phyloP scores from a whole-genome alignment of 306 rosid species.

The Gynostemma pentaphyllum region DNA sequence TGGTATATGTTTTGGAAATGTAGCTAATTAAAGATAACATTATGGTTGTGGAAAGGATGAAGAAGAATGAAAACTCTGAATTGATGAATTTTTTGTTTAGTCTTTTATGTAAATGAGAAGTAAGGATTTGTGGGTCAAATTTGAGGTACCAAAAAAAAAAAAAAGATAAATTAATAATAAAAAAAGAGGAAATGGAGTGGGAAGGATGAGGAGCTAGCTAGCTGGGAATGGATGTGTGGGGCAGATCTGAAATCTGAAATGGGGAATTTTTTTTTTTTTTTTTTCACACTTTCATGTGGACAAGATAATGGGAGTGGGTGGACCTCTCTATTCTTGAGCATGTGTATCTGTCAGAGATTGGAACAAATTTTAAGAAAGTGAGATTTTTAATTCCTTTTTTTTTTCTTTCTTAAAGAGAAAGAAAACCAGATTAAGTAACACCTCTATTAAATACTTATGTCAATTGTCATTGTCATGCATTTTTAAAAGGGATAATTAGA shows the following conservation, averaged over 20 bases:
- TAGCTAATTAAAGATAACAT: background rate
- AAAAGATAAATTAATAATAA: background rate
- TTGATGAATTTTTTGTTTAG: constrained; percentile 2
- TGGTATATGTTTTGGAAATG: background rate
- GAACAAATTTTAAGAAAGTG: constrained; percentile 7
- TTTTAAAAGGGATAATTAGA: too few relatives aligned
- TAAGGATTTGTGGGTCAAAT: too few relatives aligned
- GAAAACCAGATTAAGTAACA: too few relatives aligned
- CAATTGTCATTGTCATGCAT: too few relatives aligned
- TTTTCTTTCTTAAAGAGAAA: too few relatives aligned
- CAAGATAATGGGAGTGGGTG: background rate
- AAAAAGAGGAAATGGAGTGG: background rate
- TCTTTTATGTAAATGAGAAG: background rate
- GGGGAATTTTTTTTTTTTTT: background rate
- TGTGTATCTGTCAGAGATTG: constrained; percentile 8
- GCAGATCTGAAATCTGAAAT: constrained; percentile 7
- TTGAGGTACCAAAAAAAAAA: background rate
- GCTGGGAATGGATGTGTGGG: constrained; percentile 6
- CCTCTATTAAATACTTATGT: too few relatives aligned
- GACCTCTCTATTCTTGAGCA: constrained; percentile 2
- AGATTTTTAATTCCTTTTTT: too few relatives aligned
- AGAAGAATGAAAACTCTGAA: constrained; percentile 3
- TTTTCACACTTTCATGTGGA: background rate
- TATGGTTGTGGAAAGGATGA: background rate
- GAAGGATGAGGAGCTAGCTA: background rate